Evolutionary conservation across 2,329 filamentous ascomycete species (phyloP).

Genomic region (Dactylonectria macrodidyma): DNA sequence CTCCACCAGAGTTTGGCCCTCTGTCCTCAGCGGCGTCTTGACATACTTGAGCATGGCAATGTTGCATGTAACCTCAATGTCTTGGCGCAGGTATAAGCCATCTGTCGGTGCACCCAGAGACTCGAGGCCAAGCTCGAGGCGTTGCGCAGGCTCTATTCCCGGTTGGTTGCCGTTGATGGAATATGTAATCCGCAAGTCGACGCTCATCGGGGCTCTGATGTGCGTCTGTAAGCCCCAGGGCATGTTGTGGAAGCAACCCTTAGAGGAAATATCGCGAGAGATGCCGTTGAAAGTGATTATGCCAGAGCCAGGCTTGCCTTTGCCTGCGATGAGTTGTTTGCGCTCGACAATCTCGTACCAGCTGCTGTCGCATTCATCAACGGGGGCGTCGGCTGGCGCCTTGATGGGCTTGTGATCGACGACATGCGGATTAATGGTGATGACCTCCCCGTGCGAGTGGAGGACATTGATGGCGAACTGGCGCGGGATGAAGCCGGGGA

Average conservation of each 20-base stretch:
- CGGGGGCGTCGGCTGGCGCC: constrained; percentile 75
- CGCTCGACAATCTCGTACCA: constrained; percentile 82
- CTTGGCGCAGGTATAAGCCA: constrained; percentile 77
- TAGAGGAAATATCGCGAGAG: constrained; percentile 76
- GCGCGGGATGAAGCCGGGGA: constrained; percentile 78
- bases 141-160: constrained; percentile 73
- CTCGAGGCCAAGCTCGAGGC: constrained; percentile 71
- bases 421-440: constrained; percentile 79
- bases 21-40: constrained; percentile 75
- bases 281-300: constrained; percentile 70
- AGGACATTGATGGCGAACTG: constrained; percentile 81
- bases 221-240: constrained; percentile 81
- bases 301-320: no score
- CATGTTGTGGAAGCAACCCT: constrained; percentile 80
- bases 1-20: constrained; percentile 77
- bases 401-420: constrained; percentile 74
- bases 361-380: constrained; percentile 80
- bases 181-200: constrained; percentile 79
- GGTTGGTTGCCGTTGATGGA: constrained; percentile 78
- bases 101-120: constrained; percentile 72
- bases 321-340: constrained; percentile 57
- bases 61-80: constrained; percentile 80
- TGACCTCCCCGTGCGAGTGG: constrained; percentile 78
- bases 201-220: constrained; percentile 76
- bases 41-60: constrained; percentile 75